Conservation (phyloP, 2,329 filamentous ascomycete genomes). For the Aspergillus ustus region DNA sequence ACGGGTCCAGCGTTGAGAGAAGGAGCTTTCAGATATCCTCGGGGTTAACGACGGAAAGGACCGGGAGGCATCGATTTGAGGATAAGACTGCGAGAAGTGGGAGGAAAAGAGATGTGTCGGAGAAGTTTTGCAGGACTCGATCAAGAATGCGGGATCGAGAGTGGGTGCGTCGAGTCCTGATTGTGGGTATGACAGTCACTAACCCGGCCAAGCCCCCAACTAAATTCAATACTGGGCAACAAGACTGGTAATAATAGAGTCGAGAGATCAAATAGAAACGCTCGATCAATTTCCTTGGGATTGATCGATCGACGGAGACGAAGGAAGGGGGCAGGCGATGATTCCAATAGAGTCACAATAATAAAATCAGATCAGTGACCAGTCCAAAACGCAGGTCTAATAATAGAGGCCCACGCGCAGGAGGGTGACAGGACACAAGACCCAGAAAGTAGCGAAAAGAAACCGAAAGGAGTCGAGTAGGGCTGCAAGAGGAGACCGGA, state of each 20-base stretch:
- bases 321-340: constrained; percentile 12
- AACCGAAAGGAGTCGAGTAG: constrained; percentile 8
- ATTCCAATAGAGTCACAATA: constrained; percentile 17
- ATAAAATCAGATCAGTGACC: constrained; percentile 18
- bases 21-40: constrained; percentile 7
- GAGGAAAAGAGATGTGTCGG: constrained; percentile 13
- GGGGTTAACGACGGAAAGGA: neutral
- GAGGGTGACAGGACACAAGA: constrained; percentile 13
- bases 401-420: constrained; percentile 9
- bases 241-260: constrained; percentile 7
- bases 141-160: constrained; percentile 14
- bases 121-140: constrained; percentile 24
- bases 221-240: constrained; percentile 21
- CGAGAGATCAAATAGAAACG: neutral
- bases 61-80: constrained; percentile 23
- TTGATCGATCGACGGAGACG: constrained; percentile 14
- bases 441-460: constrained; percentile 18
- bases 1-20: constrained; percentile 15
- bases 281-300: constrained; percentile 1
- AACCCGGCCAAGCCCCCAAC: constrained; percentile 26
- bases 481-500: neutral
- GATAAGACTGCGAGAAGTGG: constrained; percentile 16
- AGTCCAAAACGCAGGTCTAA: constrained; percentile 16
- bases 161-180: constrained; percentile 20
- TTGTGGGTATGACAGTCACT: constrained; percentile 27